These are phyloP conservation scores for Cystobasidium slooffiae DNA, from an alignment of 1,284 basidiomycete genomes.

Conservation along the genomic window DNA sequence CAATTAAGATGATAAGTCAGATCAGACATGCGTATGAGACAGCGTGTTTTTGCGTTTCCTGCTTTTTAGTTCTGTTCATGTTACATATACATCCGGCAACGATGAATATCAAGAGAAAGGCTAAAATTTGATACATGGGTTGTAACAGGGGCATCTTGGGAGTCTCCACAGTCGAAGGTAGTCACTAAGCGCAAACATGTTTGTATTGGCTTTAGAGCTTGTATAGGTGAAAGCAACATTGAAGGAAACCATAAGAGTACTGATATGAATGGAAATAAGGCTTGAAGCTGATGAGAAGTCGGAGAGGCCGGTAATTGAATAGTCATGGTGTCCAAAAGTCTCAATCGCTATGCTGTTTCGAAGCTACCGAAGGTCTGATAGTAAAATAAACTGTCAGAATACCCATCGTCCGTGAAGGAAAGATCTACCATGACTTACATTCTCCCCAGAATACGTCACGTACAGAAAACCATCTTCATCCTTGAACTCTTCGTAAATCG, in stretches of 20 bases:
- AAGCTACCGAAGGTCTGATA: slow-evolving; percentile 20
- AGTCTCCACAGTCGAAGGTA: background rate
- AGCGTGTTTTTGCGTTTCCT: too few relatives aligned
- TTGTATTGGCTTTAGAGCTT: too few relatives aligned
- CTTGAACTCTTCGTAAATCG: slow-evolving; percentile 99
- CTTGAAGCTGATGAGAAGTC: background rate
- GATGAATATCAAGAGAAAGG: background rate
- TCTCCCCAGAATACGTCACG: slow-evolving; percentile 89
- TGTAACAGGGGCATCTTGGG: background rate
- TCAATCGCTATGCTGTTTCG: slow-evolving; percentile 3
- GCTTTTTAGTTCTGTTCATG: background rate
- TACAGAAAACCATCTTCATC: slow-evolving; percentile 91
- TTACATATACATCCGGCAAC: slow-evolving; percentile 9
- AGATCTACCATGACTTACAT: slow-evolving; percentile 54
- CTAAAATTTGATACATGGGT: slow-evolving; percentile 2
- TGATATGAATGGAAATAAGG: too few relatives aligned
- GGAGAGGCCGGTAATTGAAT: background rate
- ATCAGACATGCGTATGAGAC: too few relatives aligned
- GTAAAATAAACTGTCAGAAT: background rate
- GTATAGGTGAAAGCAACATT: too few relatives aligned
- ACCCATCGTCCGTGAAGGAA: background rate
- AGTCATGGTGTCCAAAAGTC: background rate
- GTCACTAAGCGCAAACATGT: background rate
- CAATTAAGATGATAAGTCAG: background rate
- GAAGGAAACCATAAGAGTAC: too few relatives aligned